A percentile compares a stretch with the other conserved stretches of the same genome.
Conservation (phyloP, 1,284 basidiomycete species). For the Naganishia albida region DNA sequence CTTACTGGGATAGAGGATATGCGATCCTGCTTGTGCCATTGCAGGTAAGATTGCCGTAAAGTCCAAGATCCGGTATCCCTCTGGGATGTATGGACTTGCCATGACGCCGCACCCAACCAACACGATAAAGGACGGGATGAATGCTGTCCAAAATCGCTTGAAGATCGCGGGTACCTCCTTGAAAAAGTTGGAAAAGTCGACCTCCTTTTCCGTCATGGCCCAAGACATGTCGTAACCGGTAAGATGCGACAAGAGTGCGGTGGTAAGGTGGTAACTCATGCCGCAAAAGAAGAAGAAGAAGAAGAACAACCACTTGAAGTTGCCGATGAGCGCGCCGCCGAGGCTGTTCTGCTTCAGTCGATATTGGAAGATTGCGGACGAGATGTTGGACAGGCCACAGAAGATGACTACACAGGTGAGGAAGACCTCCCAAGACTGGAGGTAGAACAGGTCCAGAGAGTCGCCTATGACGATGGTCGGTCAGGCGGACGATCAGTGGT, state of each 20-base stretch:
- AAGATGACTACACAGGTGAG: slow-evolving; percentile 74
- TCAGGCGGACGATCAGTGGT: not conserved
- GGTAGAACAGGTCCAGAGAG: slow-evolving; percentile 45
- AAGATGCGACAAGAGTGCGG: slow-evolving; percentile 74
- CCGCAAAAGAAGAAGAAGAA: slow-evolving; percentile 86
- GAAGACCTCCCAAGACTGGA: slow-evolving; percentile 47
- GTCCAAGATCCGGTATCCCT: slow-evolving; percentile 46
- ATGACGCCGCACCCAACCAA: slow-evolving; percentile 53
- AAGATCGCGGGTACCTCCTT: slow-evolving; percentile 78
- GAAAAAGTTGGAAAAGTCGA: slow-evolving; percentile 81
- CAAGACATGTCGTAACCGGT: slow-evolving; percentile 82
- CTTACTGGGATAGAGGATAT: slow-evolving; percentile 28
- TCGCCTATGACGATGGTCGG: slow-evolving; percentile 35
- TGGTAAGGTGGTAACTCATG: slow-evolving; percentile 69
- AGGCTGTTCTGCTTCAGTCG: slow-evolving; percentile 62
- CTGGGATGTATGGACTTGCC: slow-evolving; percentile 43
- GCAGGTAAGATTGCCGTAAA: slow-evolving; percentile 47
- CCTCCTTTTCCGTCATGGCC: slow-evolving; percentile 61
- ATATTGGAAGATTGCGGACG: slow-evolving; percentile 71
- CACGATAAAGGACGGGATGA: slow-evolving; percentile 60
- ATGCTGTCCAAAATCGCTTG: slow-evolving; percentile 68
- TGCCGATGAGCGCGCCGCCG: slow-evolving; percentile 44
- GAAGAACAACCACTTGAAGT: slow-evolving; percentile 46
- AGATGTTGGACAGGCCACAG: slow-evolving; percentile 69
- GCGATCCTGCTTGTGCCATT: slow-evolving; percentile 41